Conservation (phyloP, 371 early-diverging fungal genomes). For the Syncephalastrum contaminatum region DNA sequence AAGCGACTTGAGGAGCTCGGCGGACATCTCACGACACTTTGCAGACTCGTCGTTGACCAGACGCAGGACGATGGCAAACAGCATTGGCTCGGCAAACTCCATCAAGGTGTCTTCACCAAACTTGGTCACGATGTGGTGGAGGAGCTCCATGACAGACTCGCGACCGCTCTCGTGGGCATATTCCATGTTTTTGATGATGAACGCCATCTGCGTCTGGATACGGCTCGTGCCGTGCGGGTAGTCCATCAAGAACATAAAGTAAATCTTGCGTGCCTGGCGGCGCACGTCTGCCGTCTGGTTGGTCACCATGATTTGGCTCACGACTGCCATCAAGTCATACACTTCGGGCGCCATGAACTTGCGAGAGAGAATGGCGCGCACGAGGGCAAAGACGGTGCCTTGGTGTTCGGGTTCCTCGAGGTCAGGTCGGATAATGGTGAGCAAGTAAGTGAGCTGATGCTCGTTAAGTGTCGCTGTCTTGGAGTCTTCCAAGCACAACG, state of each 20-base stretch:
- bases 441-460: conserved; percentile 73
- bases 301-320: conserved; percentile 83
- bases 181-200: conserved; percentile 83
- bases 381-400: conserved; percentile 78
- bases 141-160: conserved; percentile 81
- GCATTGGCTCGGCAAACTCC: conserved; percentile 79
- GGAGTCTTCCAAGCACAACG: conserved; percentile 72
- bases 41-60: conserved; percentile 90
- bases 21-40: conserved; percentile 89
- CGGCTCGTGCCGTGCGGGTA: conserved; percentile 89
- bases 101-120: conserved; percentile 73
- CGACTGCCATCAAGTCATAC: conserved; percentile 86
- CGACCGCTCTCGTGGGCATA: conserved; percentile 92
- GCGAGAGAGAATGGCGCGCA: conserved; percentile 83
- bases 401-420: conserved; percentile 87
- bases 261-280: conserved; percentile 77
- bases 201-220: conserved; percentile 79
- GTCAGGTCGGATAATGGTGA: conserved; percentile 83
- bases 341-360: conserved; percentile 85
- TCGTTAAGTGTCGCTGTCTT: conserved; percentile 62
- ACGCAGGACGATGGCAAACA: conserved; percentile 79
- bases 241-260: conserved; percentile 88
- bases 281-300: conserved; percentile 79
- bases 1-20: conserved; percentile 67
- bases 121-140: conserved; percentile 75